These are phyloP conservation scores for Beta lomatogona DNA, from an alignment of 179 eudicot species.

Conservation along the genomic window DNA sequence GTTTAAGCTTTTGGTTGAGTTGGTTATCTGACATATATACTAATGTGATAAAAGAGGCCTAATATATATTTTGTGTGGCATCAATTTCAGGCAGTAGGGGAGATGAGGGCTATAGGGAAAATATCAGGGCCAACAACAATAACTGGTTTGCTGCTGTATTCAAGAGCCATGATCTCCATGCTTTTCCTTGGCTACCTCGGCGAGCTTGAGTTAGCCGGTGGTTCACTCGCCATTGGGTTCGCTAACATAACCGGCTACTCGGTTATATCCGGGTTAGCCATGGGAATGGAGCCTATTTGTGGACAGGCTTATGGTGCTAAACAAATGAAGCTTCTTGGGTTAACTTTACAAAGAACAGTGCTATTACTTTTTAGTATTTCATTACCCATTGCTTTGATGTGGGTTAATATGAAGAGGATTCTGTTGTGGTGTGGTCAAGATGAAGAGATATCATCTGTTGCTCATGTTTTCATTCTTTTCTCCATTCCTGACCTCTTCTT, in stretches of 20 bases:
- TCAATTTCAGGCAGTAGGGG: slow-evolving; percentile 59
- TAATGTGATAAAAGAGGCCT: too few relatives aligned
- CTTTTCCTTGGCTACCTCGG: slow-evolving; percentile 74
- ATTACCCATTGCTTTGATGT: slow-evolving; percentile 55
- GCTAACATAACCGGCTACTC: slow-evolving; percentile 81
- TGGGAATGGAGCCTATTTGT: slow-evolving; percentile 84
- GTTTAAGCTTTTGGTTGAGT: too few relatives aligned
- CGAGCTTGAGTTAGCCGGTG: slow-evolving; percentile 65
- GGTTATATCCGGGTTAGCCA: slow-evolving; percentile 63
- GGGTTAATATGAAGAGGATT: slow-evolving; percentile 62
- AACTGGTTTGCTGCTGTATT: slow-evolving; percentile 69
- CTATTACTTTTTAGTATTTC: slow-evolving; percentile 53
- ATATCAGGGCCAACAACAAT: slow-evolving; percentile 88
- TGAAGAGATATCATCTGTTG: slow-evolving; percentile 47
- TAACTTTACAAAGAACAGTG: slow-evolving; percentile 62
- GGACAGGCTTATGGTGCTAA: slow-evolving; percentile 74
- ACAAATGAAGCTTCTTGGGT: slow-evolving; percentile 61
- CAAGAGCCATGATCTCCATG: slow-evolving; percentile 78
- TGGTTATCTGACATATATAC: too few relatives aligned
- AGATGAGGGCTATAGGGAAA: slow-evolving; percentile 79
- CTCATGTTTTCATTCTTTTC: slow-evolving; percentile 54
- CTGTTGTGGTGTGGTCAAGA: slow-evolving; percentile 62
- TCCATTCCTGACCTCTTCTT: slow-evolving; percentile 64
- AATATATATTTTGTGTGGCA: too few relatives aligned
- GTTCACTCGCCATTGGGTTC: slow-evolving; percentile 68